Base-by-base conservation (phyloP, 1,284 basidiomycete species). In the Phylloporus sp. region DNA sequence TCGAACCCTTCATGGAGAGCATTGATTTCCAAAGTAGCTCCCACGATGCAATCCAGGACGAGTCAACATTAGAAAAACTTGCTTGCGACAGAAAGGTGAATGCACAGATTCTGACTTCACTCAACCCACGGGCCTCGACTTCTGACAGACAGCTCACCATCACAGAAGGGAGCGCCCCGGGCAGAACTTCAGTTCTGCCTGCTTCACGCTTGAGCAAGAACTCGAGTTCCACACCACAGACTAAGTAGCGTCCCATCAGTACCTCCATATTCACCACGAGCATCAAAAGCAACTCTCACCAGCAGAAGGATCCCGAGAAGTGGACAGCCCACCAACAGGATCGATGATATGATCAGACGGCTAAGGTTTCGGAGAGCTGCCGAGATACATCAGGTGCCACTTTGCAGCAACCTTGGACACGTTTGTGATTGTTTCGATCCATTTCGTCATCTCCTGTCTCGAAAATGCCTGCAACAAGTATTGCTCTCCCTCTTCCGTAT, bases 401-500 rank as follows among this genome's bases (percentile, higher is more conserved):
- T 90, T 88, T 11, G 91, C 90, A 54, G 90, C 89, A 58, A 82
- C 84, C 68, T 87, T 88, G 37, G 91, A 87, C 42, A 92, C 85
- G 28, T 85, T 83, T 50, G 84, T 83, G 64, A 95, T 87, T 20
- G 85, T 87, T 28, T 89, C 86, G 62, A 92, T 81, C 93, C 93
- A 95, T 68, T 83, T 87, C 58, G 75, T 81, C 85, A 92, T 88
- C 66, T 93, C 91, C 34, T 80, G 78, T 72, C 82, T 86, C 63
- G 83, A 86, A 37, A 86, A 74, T 2, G 91, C 88, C 74, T 95
- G 93, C 22, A 95, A 77, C 31, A 94, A 76, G 69, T 93, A 93
- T 68, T 90, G 87, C 0, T 91, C 92, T 7, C 93, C 93, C 72
- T 95, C 93, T 72, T 95, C 93, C 2, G 93, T 92, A 68, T 90